These are phyloP conservation scores for Miamiensis avidus DNA, from an alignment of 169 alveolate species.

Conservation along the genomic window DNA sequence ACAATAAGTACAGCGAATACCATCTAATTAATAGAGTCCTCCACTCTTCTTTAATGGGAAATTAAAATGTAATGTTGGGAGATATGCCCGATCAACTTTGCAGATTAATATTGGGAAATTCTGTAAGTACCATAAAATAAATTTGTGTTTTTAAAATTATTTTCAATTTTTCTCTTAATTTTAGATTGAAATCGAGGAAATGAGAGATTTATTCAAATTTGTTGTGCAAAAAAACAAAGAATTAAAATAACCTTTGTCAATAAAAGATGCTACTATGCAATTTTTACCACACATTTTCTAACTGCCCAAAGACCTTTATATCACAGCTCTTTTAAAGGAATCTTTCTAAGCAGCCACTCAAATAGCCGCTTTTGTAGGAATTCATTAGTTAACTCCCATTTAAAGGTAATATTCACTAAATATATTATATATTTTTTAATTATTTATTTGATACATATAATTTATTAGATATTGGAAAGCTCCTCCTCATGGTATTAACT, in stretches of 20 bases:
- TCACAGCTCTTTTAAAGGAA: slow-evolving; percentile 75
- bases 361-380: slow-evolving; percentile 67
- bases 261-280: slow-evolving; percentile 66
- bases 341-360: slow-evolving; percentile 59
- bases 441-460: no score
- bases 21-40: slow-evolving; percentile 65
- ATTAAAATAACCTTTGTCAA: slow-evolving; percentile 61
- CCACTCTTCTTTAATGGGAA: slow-evolving; percentile 79
- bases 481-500: slow-evolving; percentile 80
- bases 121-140: slow-evolving; percentile 13
- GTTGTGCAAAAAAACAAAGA: slow-evolving; percentile 61
- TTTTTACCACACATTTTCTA: slow-evolving; percentile 78
- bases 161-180: no score
- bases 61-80: slow-evolving; percentile 73
- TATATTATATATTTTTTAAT: no score
- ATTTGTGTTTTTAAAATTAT: not conserved
- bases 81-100: slow-evolving; percentile 82
- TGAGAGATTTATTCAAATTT: slow-evolving; percentile 74
- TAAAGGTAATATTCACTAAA: no score
- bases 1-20: slow-evolving; percentile 68
- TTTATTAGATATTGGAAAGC: slow-evolving; percentile 77
- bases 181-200: slow-evolving; percentile 59
- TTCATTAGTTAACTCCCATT: slow-evolving; percentile 78
- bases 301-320: slow-evolving; percentile 77
- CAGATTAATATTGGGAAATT: slow-evolving; percentile 73